Evolutionary conservation across 164 flowering plant species (phyloP).

Genomic region (Vitis labrusca): DNA sequence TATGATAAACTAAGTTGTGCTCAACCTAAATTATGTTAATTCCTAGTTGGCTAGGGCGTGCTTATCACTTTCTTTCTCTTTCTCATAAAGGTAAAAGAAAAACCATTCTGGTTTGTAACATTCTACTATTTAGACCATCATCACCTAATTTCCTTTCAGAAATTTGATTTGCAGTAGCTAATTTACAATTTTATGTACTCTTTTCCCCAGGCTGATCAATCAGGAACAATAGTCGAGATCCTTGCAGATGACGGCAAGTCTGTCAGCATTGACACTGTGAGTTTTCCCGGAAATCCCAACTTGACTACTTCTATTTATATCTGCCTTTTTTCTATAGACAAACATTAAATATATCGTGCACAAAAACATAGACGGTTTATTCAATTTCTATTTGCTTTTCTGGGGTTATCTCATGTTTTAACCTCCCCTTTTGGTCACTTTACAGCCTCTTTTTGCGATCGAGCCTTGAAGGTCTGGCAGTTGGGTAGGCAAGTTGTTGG

Average conservation of each 20-base stretch:
- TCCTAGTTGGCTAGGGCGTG: too few species aligned
- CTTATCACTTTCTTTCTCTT: too few species aligned
- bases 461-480: slow-evolving; percentile 24
- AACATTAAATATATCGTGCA: too few species aligned
- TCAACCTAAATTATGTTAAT: too few species aligned
- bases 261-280: slow-evolving; percentile 58
- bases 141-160: not conserved
- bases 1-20: too few species aligned
- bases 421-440: not conserved
- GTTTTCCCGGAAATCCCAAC: slow-evolving; percentile 4
- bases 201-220: slow-evolving; percentile 45
- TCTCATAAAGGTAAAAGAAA: too few species aligned
- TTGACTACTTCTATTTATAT: not conserved
- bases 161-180: not conserved
- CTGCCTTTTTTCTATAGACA: too few species aligned
- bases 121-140: not conserved
- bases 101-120: too few species aligned
- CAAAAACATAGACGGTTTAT: too few species aligned
- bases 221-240: slow-evolving; percentile 55
- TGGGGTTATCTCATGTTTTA: too few species aligned
- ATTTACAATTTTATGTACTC: not conserved
- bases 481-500: not conserved
- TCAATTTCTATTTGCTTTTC: too few species aligned
- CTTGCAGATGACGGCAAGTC: slow-evolving; percentile 56
- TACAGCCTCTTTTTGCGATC: slow-evolving; percentile 49